phyloP scores from a whole-genome alignment of 1,284 basidiomycete genomes.

The Schizophyllum commune region DNA sequence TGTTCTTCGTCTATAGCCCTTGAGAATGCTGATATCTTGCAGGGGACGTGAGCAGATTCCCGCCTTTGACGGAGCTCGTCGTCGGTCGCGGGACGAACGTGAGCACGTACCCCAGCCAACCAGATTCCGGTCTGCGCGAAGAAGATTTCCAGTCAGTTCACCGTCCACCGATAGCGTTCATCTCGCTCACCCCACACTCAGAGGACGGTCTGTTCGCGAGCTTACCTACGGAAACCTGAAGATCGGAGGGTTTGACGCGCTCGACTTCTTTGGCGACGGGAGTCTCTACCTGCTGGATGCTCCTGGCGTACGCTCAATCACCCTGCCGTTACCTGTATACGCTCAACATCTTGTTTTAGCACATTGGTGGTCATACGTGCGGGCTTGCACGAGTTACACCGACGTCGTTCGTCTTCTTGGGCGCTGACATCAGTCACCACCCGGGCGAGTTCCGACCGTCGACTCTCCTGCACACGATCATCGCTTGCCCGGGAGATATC shows the following conservation, averaged over 20 bases:
- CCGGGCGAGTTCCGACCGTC: too few species aligned
- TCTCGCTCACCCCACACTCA: too few species aligned
- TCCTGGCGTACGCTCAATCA: slow-evolving; percentile 12
- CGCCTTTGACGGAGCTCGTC: slow-evolving; percentile 9
- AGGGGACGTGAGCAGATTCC: slow-evolving; percentile 14
- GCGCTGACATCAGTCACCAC: too few species aligned
- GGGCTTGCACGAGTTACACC: not conserved
- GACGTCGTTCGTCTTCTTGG: too few species aligned
- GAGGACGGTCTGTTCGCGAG: not conserved
- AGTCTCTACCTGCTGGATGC: slow-evolving; percentile 17
- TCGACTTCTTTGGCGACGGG: slow-evolving; percentile 17
- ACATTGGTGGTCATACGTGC: not conserved
- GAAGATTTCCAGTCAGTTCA: not conserved
- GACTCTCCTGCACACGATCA: too few species aligned
- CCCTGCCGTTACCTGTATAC: not conserved
- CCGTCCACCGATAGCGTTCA: too few species aligned
- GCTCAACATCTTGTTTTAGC: not conserved
- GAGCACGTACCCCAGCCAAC: slow-evolving; percentile 2
- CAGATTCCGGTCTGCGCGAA: slow-evolving; percentile 8
- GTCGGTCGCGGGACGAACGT: slow-evolving; percentile 5
- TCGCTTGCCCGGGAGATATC: too few species aligned
- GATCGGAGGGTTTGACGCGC: slow-evolving; percentile 13
- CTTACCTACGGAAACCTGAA: slow-evolving; percentile 11
- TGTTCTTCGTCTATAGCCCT: not conserved
- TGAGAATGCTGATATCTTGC: not conserved